Percentiles rank a stretch among this genome's conserved stretches.
Evolutionary conservation across 2,329 filamentous ascomycete genomes (phyloP).

Genomic region (Trichoderma sp.): DNA sequence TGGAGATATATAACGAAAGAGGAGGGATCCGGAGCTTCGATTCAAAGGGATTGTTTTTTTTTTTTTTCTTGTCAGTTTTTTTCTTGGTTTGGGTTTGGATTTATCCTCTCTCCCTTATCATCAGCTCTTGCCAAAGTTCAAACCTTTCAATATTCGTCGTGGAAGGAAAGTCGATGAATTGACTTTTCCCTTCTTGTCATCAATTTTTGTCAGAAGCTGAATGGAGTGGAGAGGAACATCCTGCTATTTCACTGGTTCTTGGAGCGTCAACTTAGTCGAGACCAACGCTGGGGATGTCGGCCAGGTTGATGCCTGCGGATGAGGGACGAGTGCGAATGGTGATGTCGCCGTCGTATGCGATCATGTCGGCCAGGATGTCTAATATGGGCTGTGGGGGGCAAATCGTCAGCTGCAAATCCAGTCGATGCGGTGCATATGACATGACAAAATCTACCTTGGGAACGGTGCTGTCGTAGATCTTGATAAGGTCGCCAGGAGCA

Average conservation of each 20-base stretch:
- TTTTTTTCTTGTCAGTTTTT: slow-evolving; percentile 18
- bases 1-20: background rate
- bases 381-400: slow-evolving; percentile 66
- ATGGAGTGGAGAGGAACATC: slow-evolving; percentile 9
- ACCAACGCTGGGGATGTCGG: slow-evolving; percentile 50
- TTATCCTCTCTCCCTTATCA: background rate
- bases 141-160: background rate
- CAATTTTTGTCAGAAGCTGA: slow-evolving; percentile 1
- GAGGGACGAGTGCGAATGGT: slow-evolving; percentile 50
- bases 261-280: slow-evolving; percentile 46
- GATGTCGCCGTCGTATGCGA: slow-evolving; percentile 78
- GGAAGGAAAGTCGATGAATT: background rate
- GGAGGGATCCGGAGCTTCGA: slow-evolving; percentile 13
- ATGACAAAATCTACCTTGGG: slow-evolving; percentile 65
- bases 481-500: slow-evolving; percentile 84
- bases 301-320: slow-evolving; percentile 40
- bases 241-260: background rate
- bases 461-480: slow-evolving; percentile 97
- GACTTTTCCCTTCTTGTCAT: background rate
- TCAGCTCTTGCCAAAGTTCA: background rate
- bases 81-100: slow-evolving; percentile 10
- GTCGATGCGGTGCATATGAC: background rate
- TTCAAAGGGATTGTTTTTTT: background rate
- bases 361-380: slow-evolving; percentile 96
- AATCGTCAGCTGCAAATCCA: background rate